Base-by-base conservation (phyloP, 768 basidiomycete genomes). In the Boletus coccyginus region DNA sequence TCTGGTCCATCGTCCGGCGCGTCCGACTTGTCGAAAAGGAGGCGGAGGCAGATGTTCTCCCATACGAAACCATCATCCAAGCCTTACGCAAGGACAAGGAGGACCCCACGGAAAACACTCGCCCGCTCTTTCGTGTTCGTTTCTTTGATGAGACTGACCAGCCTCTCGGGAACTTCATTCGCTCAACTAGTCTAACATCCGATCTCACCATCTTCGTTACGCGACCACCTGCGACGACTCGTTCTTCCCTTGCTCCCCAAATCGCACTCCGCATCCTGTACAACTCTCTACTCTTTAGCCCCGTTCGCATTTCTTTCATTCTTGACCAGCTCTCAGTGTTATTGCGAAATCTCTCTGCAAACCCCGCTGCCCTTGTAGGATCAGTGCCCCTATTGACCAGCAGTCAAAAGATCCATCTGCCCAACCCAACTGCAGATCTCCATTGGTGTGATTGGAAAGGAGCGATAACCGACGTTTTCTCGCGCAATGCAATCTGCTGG, bases 381-480 rank as follows among this genome's bases (percentile, higher is more conserved):
- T 84, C 88, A 2, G 83, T 96, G 13, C 87, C 93, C 1, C 73
- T 98, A 13, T 73, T 94, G 47, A 94, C 92, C 0, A 77, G 86
- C 5, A 69, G 74, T 13, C 93, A 98, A 72, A 79, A 78, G 52
- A 75, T 73, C 13, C 78, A 78, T 46, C 80, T 99, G 5, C 97
- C 97, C 1, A 81, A 90, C 66, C 94, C 96, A 3, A 85, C 83
- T 12, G 88, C 84, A 16, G 88, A 98, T 70, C 81, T 99, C 36
- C 83, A 97, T 64, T 99, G 97, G 96, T 96, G 93, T 72, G 95
- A 88, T 50, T 99, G 88, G 84, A 93, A 94, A 70, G 97, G 96
- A 33, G 92, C 96, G 8, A 98, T 99, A 67, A 93, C 96, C 14
- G 90, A 96, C 68, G 84, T 98, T 24, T 98, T 99, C 73, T 90